A percentile compares a stretch with the other conserved stretches of the same genome.
Conservation (phyloP, 1,284 basidiomycete species). For the Microbotryum saponariae region DNA sequence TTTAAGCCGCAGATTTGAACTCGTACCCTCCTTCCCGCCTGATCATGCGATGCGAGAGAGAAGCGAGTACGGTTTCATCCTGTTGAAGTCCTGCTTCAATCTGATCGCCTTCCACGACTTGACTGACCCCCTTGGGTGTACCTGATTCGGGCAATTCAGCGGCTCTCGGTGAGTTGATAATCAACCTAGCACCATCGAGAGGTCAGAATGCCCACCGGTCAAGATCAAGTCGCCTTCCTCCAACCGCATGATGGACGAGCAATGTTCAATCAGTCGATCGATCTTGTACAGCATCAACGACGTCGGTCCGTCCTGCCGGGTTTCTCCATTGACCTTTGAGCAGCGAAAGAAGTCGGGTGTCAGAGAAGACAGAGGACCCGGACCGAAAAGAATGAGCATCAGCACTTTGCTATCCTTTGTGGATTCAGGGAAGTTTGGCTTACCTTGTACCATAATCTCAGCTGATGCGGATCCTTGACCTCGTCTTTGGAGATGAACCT, state of each 20-base stretch:
- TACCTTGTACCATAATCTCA: conserved; percentile 69
- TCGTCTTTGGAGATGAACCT: conserved; percentile 67
- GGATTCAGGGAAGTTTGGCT: neutral
- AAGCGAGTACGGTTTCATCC: conserved; percentile 24
- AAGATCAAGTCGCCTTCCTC: conserved; percentile 55
- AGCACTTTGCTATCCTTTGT: too few species aligned
- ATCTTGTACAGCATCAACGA: conserved; percentile 84
- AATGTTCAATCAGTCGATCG: conserved; percentile 76
- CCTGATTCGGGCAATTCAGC: conserved; percentile 38
- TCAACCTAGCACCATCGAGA: too few species aligned
- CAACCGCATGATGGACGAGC: conserved; percentile 93
- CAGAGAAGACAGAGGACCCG: too few species aligned
- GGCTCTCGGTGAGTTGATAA: neutral
- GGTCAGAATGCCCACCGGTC: conserved; percentile 33
- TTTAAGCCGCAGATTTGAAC: conserved; percentile 43
- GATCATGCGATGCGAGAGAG: conserved; percentile 10
- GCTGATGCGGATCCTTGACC: conserved; percentile 64
- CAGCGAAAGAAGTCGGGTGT: too few species aligned
- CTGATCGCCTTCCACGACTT: conserved; percentile 64
- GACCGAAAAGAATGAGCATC: too few species aligned
- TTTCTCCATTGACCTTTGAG: conserved; percentile 64
- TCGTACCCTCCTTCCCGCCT: conserved; percentile 56
- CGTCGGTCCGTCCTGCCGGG: conserved; percentile 79
- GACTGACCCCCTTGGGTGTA: conserved; percentile 84
- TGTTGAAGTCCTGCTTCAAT: conserved; percentile 66